phyloP scores from a whole-genome alignment of 225 moss, liverwort and hornwort species.

The Anthoceros angustus region DNA sequence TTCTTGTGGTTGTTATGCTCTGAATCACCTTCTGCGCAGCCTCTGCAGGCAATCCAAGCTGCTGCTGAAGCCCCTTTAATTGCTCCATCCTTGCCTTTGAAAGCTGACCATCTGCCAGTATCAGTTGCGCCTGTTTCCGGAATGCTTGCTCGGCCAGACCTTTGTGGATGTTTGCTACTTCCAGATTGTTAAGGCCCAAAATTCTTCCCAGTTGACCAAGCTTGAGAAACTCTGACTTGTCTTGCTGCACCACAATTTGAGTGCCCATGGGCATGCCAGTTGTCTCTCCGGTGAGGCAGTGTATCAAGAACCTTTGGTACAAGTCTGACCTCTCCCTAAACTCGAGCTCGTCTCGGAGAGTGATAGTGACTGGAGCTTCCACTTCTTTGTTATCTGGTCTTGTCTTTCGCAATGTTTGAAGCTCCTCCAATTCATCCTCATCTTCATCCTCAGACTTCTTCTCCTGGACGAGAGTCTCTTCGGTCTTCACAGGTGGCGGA shows the following conservation, averaged over 20 bases:
- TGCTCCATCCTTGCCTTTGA: slow-evolving; percentile 86
- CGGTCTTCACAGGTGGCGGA: slow-evolving; percentile 30
- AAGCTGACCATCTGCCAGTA: slow-evolving; percentile 90
- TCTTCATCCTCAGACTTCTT: slow-evolving; percentile 26
- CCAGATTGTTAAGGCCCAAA: slow-evolving; percentile 53
- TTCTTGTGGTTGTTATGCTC: slow-evolving; percentile 70
- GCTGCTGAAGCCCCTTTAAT: slow-evolving; percentile 80
- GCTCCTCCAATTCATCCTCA: slow-evolving; percentile 68
- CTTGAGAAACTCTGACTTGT: slow-evolving; percentile 80
- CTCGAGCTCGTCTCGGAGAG: slow-evolving; percentile 58
- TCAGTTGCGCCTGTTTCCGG: slow-evolving; percentile 89
- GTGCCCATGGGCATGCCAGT: slow-evolving; percentile 99
- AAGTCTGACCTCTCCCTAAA: slow-evolving; percentile 68
- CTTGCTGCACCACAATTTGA: slow-evolving; percentile 93
- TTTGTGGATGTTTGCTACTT: slow-evolving; percentile 88
- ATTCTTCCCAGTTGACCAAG: slow-evolving; percentile 86
- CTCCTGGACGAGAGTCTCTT: slow-evolving; percentile 18
- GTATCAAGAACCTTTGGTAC: slow-evolving; percentile 68
- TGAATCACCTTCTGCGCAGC: slow-evolving; percentile 86
- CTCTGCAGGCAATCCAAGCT: slow-evolving; percentile 82
- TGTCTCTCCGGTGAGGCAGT: slow-evolving; percentile 87
- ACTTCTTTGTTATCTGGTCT: slow-evolving; percentile 83
- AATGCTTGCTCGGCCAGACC: slow-evolving; percentile 95
- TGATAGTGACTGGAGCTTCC: slow-evolving; percentile 77
- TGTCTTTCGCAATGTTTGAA: slow-evolving; percentile 83